Evolutionary conservation across 192 early-diverging fungal genomes (phyloP), one percentile per base, ranked within the genome.

Genomic region (Backusella parvicylindrica): DNA sequence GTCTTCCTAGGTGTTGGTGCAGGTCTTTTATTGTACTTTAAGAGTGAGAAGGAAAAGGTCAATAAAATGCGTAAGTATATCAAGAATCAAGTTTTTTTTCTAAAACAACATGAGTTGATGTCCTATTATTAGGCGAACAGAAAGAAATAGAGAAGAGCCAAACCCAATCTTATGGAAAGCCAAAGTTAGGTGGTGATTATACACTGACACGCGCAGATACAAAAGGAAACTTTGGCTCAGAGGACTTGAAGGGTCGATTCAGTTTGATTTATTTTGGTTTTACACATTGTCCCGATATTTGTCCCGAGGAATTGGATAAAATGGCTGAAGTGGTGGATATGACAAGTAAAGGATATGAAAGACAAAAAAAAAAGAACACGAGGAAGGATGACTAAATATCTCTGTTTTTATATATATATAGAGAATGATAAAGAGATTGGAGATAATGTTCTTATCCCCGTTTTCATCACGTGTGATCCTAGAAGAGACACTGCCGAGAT

Each of bases 221-320:
- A 60, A 94, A 94, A 23, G 82, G 84, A 37, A 82, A 85, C 6
- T 88, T 92, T 4, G 94, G 94, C 8, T 89, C 96, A 75, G 82
- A 90, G 71, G 90, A 94, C 72, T 94, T 94, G 76, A 85, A 85
- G 36, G 98, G 95, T 33, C 92, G 91, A 65, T 98, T 91, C 76
- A 87, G 90, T 81, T 83, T 99, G 69, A 82, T 98, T n/a, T 99
- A 99, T 84, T 99, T 99, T 89, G 98, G 98, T 5, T 99, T 98
- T 86, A 97, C 96, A 35, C 94, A 98, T 84, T 99, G 98, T 81
- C 98, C 98, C 1, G 98, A 99, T 86, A 95, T 99, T 64, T 99
- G 98, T 68, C 98, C 98, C 6, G 98, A 98, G 76, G 98, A 99
- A 82, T 84, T 99, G 37, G 96, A 99, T 81, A 98, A 96, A 86